Evolutionary conservation across 2,329 filamentous ascomycete species (phyloP).

Genomic region (Diplodia sapinea): DNA sequence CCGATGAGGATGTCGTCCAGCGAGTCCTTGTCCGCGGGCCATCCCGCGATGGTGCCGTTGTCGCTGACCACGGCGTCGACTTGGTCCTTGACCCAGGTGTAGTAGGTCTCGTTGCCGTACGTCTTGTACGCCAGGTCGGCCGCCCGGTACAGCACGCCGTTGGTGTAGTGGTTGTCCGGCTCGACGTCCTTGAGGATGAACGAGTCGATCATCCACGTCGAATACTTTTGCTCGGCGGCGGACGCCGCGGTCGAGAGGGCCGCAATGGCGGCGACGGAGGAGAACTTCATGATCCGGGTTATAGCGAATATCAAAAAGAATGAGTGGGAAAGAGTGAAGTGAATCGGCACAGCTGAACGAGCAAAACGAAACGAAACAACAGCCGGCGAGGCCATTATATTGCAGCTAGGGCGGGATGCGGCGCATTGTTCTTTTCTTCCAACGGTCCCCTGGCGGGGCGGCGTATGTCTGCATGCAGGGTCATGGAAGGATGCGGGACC

Average conservation of each 20-base stretch:
- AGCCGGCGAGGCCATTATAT: constrained; percentile 1
- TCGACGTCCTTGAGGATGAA: constrained; percentile 51
- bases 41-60: constrained; percentile 49
- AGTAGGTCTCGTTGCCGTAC: constrained; percentile 53
- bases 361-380: constrained; percentile 17
- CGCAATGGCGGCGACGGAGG: constrained; percentile 6
- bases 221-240: constrained; percentile 37
- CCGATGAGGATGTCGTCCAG: constrained; percentile 59
- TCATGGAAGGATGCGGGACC: constrained; percentile 3
- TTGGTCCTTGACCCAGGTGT: constrained; percentile 53
- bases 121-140: constrained; percentile 55
- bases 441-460: constrained; percentile 12
- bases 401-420: background rate
- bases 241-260: constrained; percentile 12
- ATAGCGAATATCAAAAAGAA: background rate
- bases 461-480: constrained; percentile 14
- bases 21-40: constrained; percentile 44
- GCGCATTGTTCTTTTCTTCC: constrained; percentile 3
- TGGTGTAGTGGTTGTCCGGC: constrained; percentile 52
- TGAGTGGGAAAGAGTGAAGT: background rate
- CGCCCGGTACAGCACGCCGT: constrained; percentile 56
- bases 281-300: constrained; percentile 19
- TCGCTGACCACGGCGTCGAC: constrained; percentile 56
- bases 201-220: constrained; percentile 55
- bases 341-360: background rate